phyloP scores from a whole-genome alignment of 192 early-diverging fungal species.

The Ambispora gerdemannii region DNA sequence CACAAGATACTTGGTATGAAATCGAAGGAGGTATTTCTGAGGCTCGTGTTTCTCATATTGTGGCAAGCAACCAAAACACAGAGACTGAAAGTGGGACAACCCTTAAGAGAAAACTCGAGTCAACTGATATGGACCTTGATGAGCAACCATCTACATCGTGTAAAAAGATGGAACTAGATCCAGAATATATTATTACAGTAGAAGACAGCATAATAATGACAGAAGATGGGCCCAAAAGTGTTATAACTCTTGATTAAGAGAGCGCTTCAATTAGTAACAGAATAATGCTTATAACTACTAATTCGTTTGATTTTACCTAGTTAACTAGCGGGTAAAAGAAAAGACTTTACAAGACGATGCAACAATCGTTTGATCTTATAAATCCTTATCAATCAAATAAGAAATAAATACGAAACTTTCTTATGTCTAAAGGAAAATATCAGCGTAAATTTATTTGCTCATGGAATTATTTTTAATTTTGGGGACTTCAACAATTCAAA shows the following conservation, averaged over 20 bases:
- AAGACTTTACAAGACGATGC: too few species aligned
- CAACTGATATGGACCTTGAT: background rate
- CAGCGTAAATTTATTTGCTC: too few species aligned
- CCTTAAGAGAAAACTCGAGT: slow-evolving; percentile 15
- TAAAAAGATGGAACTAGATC: background rate
- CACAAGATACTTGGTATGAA: slow-evolving; percentile 21
- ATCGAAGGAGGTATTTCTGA: slow-evolving; percentile 3
- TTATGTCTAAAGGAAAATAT: too few species aligned
- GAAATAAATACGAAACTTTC: too few species aligned
- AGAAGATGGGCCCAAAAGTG: background rate
- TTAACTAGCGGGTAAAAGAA: too few species aligned
- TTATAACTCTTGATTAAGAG: background rate
- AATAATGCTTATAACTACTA: too few species aligned
- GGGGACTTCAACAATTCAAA: too few species aligned
- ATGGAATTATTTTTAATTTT: too few species aligned
- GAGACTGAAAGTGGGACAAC: background rate
- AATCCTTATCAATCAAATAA: too few species aligned
- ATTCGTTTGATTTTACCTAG: too few species aligned
- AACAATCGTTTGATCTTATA: too few species aligned
- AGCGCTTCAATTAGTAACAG: too few species aligned
- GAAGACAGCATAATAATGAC: slow-evolving; percentile 12
- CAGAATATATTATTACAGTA: background rate
- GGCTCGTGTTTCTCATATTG: background rate
- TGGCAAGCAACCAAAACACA: background rate
- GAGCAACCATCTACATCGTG: background rate